Base-by-base conservation (phyloP, 805 yeast species). In the Kodamaea kaohsiungensis region DNA sequence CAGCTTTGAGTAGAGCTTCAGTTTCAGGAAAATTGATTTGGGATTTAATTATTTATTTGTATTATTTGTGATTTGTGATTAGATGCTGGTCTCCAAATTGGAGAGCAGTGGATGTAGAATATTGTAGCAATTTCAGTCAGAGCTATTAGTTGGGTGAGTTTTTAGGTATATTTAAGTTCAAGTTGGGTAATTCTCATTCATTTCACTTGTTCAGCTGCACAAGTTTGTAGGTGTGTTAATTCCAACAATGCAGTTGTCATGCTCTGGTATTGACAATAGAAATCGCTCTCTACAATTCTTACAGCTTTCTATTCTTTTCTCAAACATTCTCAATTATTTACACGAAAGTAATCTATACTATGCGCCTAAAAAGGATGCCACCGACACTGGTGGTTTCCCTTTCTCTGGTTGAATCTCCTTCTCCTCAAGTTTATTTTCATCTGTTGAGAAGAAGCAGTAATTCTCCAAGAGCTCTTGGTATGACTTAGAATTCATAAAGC, bases 401-500 rank as follows among this genome's bases (percentile, higher is more conserved):
- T 30, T 19, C 37, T 27, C 35, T 25, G n/a, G 25, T 35, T 51
- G 19, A 9, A 19, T 8, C 7, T 16, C 19, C 10, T 56, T 13
- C 12, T 51, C 56, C 9, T 50, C 64, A 18, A 59, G 56, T 17
- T 62, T 59, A 37, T 58, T 61, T 7, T 55, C 55, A 8, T 50
- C 48, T 16, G 53, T 15, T 40, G 37, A 17, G 17, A 50, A 50
- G 45, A 86, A 86, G 59, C 90, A 86, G 61, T 82, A 86, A 27
- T 81, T 78, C 48, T 84, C 84, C 50, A 86, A 66, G 17, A 85
- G 66, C 54, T 84, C 82, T 58, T 80, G 78, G 61, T 85, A 85
- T 0, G 84, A 72, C 59, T 79, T 76, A 4, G 87, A 78, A 59
- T 82, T 75, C 51, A 80, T 27, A 27, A 39, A 30, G 42, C 30